Conservation (phyloP, 2,329 filamentous ascomycete species). For the Bertia moriformis region DNA sequence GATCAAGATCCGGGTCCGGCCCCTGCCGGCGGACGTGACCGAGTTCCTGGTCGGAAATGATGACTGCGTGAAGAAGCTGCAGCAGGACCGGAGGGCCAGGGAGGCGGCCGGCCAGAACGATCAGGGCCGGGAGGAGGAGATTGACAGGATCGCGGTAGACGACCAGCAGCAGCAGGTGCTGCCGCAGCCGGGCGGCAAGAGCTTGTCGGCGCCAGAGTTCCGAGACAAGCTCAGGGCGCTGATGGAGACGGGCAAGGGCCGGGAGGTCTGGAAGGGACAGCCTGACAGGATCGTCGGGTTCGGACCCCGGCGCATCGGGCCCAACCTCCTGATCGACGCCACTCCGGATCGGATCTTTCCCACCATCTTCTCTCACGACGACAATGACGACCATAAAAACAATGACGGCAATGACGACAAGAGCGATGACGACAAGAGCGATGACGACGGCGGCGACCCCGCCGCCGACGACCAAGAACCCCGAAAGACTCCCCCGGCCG, state of each 20-base stretch:
- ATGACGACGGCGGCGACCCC: conserved; percentile 13
- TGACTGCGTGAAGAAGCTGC: conserved; percentile 60
- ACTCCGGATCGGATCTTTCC: conserved; percentile 60
- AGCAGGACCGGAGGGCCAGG: conserved; percentile 68
- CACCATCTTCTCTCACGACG: too few species aligned
- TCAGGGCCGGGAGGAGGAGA: conserved; percentile 16
- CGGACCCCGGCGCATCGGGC: conserved; percentile 69
- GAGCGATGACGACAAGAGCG: conserved; percentile 14
- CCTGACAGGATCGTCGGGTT: conserved; percentile 80
- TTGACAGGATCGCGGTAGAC: conserved; percentile 20
- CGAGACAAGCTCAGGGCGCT: conserved; percentile 53
- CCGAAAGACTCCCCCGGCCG: conserved; percentile 13
- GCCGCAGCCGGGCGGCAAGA: conserved; percentile 28
- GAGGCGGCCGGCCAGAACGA: conserved; percentile 47
- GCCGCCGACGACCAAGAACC: conserved; percentile 7
- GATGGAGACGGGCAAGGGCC: conserved; percentile 59
- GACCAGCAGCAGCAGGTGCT: conserved; percentile 11
- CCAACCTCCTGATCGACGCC: conserved; percentile 77
- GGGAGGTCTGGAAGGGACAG: conserved; percentile 62
- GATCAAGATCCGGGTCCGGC: conserved; percentile 62
- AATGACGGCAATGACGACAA: background rate
- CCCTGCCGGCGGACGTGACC: conserved; percentile 64
- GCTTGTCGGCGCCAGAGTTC: conserved; percentile 62
- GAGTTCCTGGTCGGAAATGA: conserved; percentile 74
- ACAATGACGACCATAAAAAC: too few species aligned